Evolutionary conservation across 2,329 filamentous ascomycete species (phyloP).

Genomic region (Trichophyton rubrum): DNA sequence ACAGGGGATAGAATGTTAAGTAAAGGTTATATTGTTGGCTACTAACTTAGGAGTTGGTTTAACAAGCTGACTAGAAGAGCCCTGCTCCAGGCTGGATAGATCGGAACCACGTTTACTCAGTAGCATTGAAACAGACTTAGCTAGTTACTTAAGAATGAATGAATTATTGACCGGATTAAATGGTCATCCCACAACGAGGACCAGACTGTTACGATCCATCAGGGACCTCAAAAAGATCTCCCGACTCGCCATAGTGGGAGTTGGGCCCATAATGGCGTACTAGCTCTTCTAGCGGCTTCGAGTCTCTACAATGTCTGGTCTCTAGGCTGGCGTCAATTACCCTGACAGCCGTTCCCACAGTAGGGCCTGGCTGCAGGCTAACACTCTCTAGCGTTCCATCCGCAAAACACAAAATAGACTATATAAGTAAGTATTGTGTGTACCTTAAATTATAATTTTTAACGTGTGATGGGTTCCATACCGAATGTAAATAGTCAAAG

Average conservation of each 20-base stretch:
- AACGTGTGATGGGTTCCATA: not conserved
- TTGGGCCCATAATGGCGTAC: not conserved
- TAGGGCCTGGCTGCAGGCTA: not conserved
- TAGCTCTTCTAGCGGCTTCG: not conserved
- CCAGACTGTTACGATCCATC: not conserved
- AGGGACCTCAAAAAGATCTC: not conserved
- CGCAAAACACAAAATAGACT: not conserved
- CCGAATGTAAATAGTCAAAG: conserved; percentile 5
- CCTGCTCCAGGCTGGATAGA: too few relatives aligned
- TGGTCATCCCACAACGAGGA: not conserved
- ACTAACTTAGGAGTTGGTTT: too few relatives aligned
- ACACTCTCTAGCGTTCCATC: not conserved
- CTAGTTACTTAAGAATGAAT: too few relatives aligned
- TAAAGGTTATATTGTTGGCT: too few relatives aligned
- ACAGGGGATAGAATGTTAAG: too few relatives aligned
- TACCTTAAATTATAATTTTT: not conserved
- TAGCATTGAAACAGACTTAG: too few relatives aligned
- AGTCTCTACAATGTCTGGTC: not conserved
- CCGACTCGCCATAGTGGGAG: not conserved
- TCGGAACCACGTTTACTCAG: too few relatives aligned
- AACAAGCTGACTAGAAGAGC: too few relatives aligned
- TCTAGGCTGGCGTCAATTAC: not conserved
- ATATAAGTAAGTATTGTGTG: not conserved
- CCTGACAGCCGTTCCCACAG: not conserved
- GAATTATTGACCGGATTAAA: not conserved